These are phyloP conservation scores for Acanthamoeba culbertsoni DNA, from an alignment of 208 protist genomes.

Conservation along the genomic window DNA sequence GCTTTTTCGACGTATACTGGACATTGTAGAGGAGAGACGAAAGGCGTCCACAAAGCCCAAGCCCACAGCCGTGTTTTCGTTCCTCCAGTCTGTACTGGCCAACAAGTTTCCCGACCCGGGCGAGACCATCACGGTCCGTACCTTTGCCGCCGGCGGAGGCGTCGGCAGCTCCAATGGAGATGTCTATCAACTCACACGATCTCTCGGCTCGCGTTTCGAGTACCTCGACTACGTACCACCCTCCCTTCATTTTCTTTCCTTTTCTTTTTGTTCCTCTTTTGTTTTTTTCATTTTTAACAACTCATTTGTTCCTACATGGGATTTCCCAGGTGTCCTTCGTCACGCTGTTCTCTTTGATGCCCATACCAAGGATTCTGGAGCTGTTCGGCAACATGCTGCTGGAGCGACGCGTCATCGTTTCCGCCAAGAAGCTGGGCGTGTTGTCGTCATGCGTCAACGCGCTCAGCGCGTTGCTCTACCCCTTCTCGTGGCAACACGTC, in stretches of 20 bases:
- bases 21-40: slow-evolving; percentile 64
- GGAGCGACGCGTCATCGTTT: slow-evolving; percentile 44
- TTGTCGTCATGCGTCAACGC: slow-evolving; percentile 26
- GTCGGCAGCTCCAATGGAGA: neutral
- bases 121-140: slow-evolving; percentile 14
- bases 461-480: slow-evolving; percentile 46
- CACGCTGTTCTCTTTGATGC: slow-evolving; percentile 38
- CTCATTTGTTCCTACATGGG: too few relatives aligned
- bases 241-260: neutral
- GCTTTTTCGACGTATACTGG: slow-evolving; percentile 44
- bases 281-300: too few relatives aligned
- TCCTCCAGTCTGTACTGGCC: slow-evolving; percentile 63
- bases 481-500: slow-evolving; percentile 76
- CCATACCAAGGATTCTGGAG: neutral
- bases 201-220: slow-evolving; percentile 17
- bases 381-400: slow-evolving; percentile 44
- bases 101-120: slow-evolving; percentile 59
- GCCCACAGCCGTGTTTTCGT: slow-evolving; percentile 54
- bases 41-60: slow-evolving; percentile 51
- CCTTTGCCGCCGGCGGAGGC: neutral
- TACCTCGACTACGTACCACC: slow-evolving; percentile 59
- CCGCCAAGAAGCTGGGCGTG: neutral
- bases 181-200: slow-evolving; percentile 30
- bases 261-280: neutral
- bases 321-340: slow-evolving; percentile 42